Conservation (phyloP, 2,329 filamentous ascomycete species). For the Periconia sp. region DNA sequence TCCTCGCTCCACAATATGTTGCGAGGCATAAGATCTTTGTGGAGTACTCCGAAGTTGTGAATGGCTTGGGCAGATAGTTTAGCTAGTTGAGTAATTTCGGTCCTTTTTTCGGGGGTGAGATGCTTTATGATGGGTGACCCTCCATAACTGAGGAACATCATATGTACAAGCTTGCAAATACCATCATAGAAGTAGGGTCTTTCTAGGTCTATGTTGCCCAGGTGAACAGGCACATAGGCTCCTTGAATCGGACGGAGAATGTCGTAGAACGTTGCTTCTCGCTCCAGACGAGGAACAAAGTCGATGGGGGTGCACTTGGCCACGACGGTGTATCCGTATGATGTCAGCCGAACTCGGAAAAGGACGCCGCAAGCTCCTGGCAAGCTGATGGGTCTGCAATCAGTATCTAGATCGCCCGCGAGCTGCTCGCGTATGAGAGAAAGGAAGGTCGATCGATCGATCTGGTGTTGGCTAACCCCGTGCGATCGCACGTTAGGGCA, state of each 20-base stretch:
- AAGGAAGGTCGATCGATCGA: conserved; percentile 36
- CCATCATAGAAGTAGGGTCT: conserved; percentile 25
- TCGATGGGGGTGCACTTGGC: conserved; percentile 47
- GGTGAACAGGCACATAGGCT: conserved; percentile 25
- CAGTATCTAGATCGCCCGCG: conserved; percentile 14
- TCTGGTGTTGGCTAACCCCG: conserved; percentile 30
- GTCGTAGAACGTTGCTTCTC: conserved; percentile 26
- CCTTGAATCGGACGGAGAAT: conserved; percentile 25
- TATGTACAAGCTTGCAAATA: conserved; percentile 24
- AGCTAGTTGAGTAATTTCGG: conserved; percentile 7
- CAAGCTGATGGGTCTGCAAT: conserved; percentile 33
- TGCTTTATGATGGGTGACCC: conserved; percentile 17
- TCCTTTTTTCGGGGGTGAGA: conserved; percentile 14
- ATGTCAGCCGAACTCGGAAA: conserved; percentile 50
- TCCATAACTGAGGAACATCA: conserved; percentile 31
- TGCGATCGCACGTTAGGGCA: conserved; percentile 50
- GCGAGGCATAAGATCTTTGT: conserved; percentile 20
- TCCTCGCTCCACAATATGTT: conserved; percentile 26
- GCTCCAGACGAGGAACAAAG: conserved; percentile 20
- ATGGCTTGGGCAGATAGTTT: conserved; percentile 15
- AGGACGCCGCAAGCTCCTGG: conserved; percentile 46
- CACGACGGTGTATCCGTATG: conserved; percentile 54
- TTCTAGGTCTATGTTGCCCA: conserved; percentile 27
- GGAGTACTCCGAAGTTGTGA: conserved; percentile 17
- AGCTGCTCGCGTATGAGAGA: conserved; percentile 34